These are phyloP conservation scores for Selaginella tamariscina DNA, from an alignment of 75 land plant genomes.

Conservation along the genomic window DNA sequence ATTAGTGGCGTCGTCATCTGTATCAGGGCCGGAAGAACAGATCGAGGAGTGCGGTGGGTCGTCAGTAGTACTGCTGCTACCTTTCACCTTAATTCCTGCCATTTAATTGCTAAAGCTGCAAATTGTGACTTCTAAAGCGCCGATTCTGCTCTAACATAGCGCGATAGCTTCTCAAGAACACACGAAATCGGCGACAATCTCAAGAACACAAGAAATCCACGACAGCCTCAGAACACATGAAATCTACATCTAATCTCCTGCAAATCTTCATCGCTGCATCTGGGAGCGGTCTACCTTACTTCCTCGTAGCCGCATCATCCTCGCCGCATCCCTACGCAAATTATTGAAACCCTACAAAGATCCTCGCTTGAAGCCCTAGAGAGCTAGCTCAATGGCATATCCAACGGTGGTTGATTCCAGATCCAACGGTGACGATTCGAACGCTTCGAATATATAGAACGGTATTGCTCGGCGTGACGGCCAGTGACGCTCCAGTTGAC, in stretches of 20 bases:
- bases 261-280: too few relatives aligned
- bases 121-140: neutral
- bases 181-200: too few relatives aligned
- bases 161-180: too few relatives aligned
- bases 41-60: neutral
- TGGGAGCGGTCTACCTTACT: too few relatives aligned
- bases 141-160: too few relatives aligned
- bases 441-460: neutral
- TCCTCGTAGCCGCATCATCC: too few relatives aligned
- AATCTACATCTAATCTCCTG: too few relatives aligned
- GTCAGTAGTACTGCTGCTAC: neutral
- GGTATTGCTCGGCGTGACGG: neutral
- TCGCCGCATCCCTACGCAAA: too few relatives aligned
- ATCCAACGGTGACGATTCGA: neutral
- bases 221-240: too few relatives aligned
- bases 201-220: too few relatives aligned
- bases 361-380: neutral
- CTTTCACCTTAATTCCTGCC: neutral
- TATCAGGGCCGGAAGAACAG: conserved; percentile 53
- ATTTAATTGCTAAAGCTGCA: neutral
- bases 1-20: conserved; percentile 43
- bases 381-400: neutral
- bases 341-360: neutral
- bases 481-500: neutral
- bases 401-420: too few relatives aligned